These are phyloP conservation scores for Gynostemma pentaphyllum DNA, from an alignment of 306 rosid species.

Conservation along the genomic window DNA sequence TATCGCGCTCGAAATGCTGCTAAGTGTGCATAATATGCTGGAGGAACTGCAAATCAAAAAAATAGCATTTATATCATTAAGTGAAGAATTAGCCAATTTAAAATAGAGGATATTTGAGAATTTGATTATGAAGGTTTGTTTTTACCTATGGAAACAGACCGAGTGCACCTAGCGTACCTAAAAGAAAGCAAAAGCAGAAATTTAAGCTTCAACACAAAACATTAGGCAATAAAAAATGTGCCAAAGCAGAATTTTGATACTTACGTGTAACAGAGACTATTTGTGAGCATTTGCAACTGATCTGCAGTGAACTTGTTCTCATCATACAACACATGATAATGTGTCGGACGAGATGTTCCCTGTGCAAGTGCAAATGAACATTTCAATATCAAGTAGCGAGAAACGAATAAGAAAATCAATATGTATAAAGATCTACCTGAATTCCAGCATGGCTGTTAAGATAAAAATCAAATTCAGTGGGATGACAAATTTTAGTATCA, in stretches of 20 bases:
- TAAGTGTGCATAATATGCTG: slow-evolving; percentile 26
- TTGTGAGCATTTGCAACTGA: slow-evolving; percentile 23
- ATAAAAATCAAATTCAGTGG: slow-evolving; percentile 56
- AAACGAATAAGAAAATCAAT: neutral
- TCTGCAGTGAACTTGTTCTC: slow-evolving; percentile 33
- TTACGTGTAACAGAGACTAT: slow-evolving; percentile 43
- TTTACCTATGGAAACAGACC: slow-evolving; percentile 37
- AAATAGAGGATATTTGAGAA: neutral
- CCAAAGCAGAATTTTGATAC: neutral
- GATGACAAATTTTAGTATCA: slow-evolving; percentile 51
- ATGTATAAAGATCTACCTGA: slow-evolving; percentile 25
- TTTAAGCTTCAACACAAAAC: neutral
- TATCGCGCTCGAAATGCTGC: slow-evolving; percentile 24
- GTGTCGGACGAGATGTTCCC: slow-evolving; percentile 42
- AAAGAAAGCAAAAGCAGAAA: neutral
- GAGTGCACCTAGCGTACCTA: slow-evolving; percentile 44
- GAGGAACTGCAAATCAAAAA: slow-evolving; percentile 28
- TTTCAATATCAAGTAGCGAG: neutral
- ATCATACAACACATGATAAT: slow-evolving; percentile 34
- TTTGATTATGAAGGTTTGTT: neutral
- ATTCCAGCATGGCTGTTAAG: slow-evolving; percentile 80
- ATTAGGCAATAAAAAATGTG: neutral
- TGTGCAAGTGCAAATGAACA: neutral
- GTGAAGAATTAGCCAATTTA: neutral
- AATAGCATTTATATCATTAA: neutral